Evolutionary conservation across 164 flowering plant genomes (phyloP).

Genomic region (Litsea cubeba): DNA sequence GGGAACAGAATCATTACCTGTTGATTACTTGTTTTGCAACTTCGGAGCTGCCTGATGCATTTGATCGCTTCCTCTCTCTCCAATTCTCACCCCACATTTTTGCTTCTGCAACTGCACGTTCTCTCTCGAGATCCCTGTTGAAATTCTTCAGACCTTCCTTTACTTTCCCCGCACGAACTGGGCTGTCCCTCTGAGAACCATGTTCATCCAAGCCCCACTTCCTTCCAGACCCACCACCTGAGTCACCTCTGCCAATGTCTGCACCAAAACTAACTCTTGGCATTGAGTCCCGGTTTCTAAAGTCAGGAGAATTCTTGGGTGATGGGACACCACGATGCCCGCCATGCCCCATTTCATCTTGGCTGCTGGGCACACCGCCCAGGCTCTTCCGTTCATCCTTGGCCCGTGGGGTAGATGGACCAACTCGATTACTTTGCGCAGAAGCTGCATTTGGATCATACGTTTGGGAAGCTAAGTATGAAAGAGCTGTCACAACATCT

Average conservation of each 20-base stretch:
- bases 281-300: not conserved
- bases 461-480: slow-evolving; percentile 75
- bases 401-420: slow-evolving; percentile 50
- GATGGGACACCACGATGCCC: slow-evolving; percentile 51
- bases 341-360: slow-evolving; percentile 34
- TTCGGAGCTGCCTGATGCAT: slow-evolving; percentile 58
- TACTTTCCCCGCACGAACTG: slow-evolving; percentile 7
- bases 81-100: slow-evolving; percentile 93
- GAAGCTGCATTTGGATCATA: slow-evolving; percentile 59
- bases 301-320: slow-evolving; percentile 28
- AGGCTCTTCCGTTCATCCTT: slow-evolving; percentile 43
- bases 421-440: slow-evolving; percentile 36
- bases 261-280: slow-evolving; percentile 3
- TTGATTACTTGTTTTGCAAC: slow-evolving; percentile 40
- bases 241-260: slow-evolving; percentile 41
- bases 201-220: slow-evolving; percentile 58
- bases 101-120: slow-evolving; percentile 82
- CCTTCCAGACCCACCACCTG: slow-evolving; percentile 67
- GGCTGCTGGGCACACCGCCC: slow-evolving; percentile 42
- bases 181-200: slow-evolving; percentile 39
- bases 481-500: slow-evolving; percentile 86
- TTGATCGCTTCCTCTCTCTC: slow-evolving; percentile 58
- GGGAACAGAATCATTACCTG: not conserved
- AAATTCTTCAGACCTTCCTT: slow-evolving; percentile 46
- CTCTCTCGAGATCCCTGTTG: slow-evolving; percentile 68